phyloP scores from a whole-genome alignment of 345 rosid species.

The Diplotaxis tenuifolia region DNA sequence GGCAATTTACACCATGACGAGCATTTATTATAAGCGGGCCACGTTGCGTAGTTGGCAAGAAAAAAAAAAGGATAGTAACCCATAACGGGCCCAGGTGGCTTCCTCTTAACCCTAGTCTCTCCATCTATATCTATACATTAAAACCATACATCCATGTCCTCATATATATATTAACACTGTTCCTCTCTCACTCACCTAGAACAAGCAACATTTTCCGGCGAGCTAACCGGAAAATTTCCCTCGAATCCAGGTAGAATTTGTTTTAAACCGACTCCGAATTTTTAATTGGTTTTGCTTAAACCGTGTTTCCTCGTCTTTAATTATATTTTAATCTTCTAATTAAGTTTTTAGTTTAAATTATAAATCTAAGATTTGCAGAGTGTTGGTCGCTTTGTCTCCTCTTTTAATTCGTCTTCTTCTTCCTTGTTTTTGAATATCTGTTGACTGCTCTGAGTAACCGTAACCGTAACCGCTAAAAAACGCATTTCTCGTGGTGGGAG shows the following conservation, averaged over 20 bases:
- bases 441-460: conserved; percentile 29
- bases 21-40: conserved; percentile 19
- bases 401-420: conserved; percentile 10
- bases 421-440: conserved; percentile 30
- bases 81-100: too few species aligned
- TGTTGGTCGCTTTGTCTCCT: conserved; percentile 21
- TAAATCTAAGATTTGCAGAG: conserved; percentile 6
- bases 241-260: conserved; percentile 17
- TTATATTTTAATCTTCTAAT: neutral
- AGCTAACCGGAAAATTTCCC: neutral
- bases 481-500: conserved; percentile 10
- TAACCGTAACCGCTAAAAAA: neutral
- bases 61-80: too few species aligned
- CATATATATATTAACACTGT: too few species aligned
- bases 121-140: too few species aligned
- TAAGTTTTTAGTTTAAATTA: neutral
- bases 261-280: neutral
- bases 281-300: neutral
- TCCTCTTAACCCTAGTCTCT: too few species aligned
- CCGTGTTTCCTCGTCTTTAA: neutral
- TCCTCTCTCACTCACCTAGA: conserved; percentile 1
- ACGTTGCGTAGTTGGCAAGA: conserved; percentile 7
- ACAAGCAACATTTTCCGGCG: conserved; percentile 16
- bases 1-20: neutral
- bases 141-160: too few species aligned